Base-by-base conservation (phyloP, 176 grass and related monocot genomes). In the Paspalum vaginatum region DNA sequence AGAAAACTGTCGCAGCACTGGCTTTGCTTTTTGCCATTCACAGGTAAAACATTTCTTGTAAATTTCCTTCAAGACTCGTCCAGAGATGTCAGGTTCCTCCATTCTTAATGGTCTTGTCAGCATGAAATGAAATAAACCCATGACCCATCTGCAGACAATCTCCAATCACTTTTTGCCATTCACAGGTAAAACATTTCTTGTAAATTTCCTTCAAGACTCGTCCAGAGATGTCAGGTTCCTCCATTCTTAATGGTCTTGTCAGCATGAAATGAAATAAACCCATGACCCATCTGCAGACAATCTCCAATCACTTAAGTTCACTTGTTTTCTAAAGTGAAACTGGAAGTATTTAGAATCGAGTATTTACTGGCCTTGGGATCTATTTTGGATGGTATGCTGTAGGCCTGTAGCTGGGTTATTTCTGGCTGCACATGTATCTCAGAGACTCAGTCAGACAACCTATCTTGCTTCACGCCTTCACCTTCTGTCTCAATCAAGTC, bases 91-190 rank as follows among this genome's bases (percentile, higher is more conserved):
- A 53, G 60, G 42, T 60, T 77, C 21, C 38, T 81, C 16, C 13
- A 65, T 42, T 52, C 51, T 24, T 32, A 43, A 27, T 74, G 57
- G 7, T 48, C 14, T 58, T 77, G 53, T 22, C 41, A n/a, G 56
- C 49, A 51, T 61, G 20, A 44, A 32, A 32, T 32, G 32, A 32
- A 32, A 32, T 32, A 32, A 32, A 32, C 32, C 32, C n/a, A n/a
- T n/a, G n/a, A n/a, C n/a, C n/a, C n/a, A n/a, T n/a, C n/a, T n/a
- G n/a, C n/a, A n/a, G n/a, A n/a, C n/a, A n/a, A n/a, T n/a, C n/a
- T n/a, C n/a, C n/a, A n/a, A n/a, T n/a, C n/a, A n/a, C 95, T 98
- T 61, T 98, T 98, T 89, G 77, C 95, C 17, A 98, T 98, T 85
- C 95, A 98, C 92, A 98, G 95, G 95, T 98, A 91, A 46, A 56